Evolutionary conservation across 2,329 filamentous ascomycete species (phyloP), one percentile per base, ranked within the genome.

Genomic region (Simplicillium sp.): DNA sequence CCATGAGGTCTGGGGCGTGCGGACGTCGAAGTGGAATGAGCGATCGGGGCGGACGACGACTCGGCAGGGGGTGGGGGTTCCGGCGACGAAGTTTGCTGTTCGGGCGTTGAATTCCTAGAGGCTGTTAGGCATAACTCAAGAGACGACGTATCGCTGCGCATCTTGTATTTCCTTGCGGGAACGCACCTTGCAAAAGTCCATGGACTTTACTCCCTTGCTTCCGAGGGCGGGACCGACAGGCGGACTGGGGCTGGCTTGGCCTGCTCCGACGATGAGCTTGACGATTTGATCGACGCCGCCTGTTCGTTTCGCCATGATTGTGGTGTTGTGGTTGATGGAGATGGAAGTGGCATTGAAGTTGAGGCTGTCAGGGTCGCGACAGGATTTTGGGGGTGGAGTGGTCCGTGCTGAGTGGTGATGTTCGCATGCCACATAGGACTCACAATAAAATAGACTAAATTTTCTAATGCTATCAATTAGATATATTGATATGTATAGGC

Each of bases 161-260:
- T n/a, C n/a, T n/a, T n/a, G n/a, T n/a, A 47, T 32, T 41, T 41
- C 37, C 50, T 47, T n/a, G n/a, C n/a, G 29, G 32, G 41, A 4
- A 32, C 62, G 46, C 46, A 94, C 90, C 76, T 97, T 97, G 80
- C 92, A 97, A 63, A 97, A 98, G 67, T 98, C 92, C 83, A 98
- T 98, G 44, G 86, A 94, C 72, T 98, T 98, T 47, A 98, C 85
- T 72, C 92, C 92, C 71, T 96, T 97, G 62, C 83, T 90, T 67
- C 92, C 92, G 50, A 98, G 76, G 40, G 92, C 92, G 44, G 92
- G 92, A 71, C 92, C 92, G 55, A 98, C 89, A 4, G 92, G 92
- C 29, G 92, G 92, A 66, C 88, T 94, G 25, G 92, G 92, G 55
- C 82, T 90, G 45, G 92, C 92, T 64, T 96, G 87, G 18, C 92